Evolutionary conservation across 2,329 filamentous ascomycete genomes (phyloP), one percentile per base, ranked within the genome.

Genomic region (Herpomyces periplanetae): DNA sequence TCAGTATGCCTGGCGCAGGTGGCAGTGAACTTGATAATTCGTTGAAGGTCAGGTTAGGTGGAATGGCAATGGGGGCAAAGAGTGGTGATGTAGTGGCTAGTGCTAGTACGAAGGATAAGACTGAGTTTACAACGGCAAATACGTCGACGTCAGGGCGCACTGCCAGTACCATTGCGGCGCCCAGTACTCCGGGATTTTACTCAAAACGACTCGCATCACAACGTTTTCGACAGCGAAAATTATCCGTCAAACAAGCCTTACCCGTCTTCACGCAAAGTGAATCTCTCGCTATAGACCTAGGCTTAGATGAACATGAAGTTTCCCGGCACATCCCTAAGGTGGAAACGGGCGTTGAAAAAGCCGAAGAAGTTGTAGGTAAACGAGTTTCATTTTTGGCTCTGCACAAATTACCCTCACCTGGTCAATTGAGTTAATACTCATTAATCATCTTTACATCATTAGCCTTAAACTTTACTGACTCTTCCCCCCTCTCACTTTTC

Each of bases 331-430:
- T 54, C 46, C 57, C 49, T 43, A 68, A 61, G 34, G 69, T 88
- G 36, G 71, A 80, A 36, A 88, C 73, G 28, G 80, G 80, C 41
- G 80, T 96, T 31, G 80, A 96, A 42, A 73, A 85, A 38, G 66
- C 60, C 27, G 80, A 96, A 44, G 73, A 91, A 55, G 75, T 75
- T 45, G 80, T 88, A 43, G 57, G 71, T 66, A 29, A 26, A 31
- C 29, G 31, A 29, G 28, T 28, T 24, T 23, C 28, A 29, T 27
- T 26, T 27, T 28, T 30, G 30, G 29, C 28, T 25, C 26, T 27
- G 34, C 31, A 33, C 34, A 31, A 36, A 29, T 19, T 28, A 25
- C 32, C 28, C 26, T 27, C 17, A 10, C 19, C 9, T 27, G 27
- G 17, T 40, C 38, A 40, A 37, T 37, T 41, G 38, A 39, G 25